Percentiles rank a stretch among this genome's conserved stretches.
Conservation (phyloP, 306 rosid genomes). For the Lablab purpureus region DNA sequence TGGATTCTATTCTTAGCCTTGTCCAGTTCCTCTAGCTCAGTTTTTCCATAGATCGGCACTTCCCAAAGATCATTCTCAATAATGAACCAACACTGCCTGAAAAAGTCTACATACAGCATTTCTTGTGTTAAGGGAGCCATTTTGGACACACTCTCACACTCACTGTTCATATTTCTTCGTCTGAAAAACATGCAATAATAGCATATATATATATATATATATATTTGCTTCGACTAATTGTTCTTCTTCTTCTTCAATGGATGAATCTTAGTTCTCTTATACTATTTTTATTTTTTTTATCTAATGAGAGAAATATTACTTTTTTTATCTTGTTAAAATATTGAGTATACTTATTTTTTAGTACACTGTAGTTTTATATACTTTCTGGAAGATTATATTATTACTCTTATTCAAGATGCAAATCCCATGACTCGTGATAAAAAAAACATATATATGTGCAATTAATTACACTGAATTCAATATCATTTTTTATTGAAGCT, state of each 20-base stretch:
- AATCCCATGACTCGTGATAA: conserved; percentile 23
- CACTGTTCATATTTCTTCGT: conserved; percentile 33
- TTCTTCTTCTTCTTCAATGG: not conserved
- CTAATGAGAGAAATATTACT: not conserved
- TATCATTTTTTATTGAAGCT: conserved; percentile 9
- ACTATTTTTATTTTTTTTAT: not conserved
- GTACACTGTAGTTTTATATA: not conserved
- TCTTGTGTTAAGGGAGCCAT: conserved; percentile 42
- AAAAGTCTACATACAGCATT: conserved; percentile 38
- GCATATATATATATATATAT: too few species aligned
- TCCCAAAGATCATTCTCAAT: conserved; percentile 51
- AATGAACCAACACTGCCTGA: conserved; percentile 39
- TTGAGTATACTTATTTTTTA: not conserved
- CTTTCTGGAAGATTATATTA: not conserved
- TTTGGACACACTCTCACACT: conserved; percentile 41
- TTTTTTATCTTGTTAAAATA: not conserved
- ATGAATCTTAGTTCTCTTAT: not conserved
- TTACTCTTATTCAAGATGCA: not conserved
- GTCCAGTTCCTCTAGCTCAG: conserved; percentile 48
- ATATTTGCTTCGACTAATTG: not conserved
- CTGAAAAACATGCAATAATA: conserved; percentile 46
- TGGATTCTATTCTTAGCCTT: conserved; percentile 64
- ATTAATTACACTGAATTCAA: conserved; percentile 49
- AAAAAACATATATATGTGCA: not conserved
- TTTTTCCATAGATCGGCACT: conserved; percentile 37